A percentile compares a stretch with the other conserved stretches of the same genome.
Conservation (phyloP, 352 stramenopile species). For the Elongisporangium undulatum region DNA sequence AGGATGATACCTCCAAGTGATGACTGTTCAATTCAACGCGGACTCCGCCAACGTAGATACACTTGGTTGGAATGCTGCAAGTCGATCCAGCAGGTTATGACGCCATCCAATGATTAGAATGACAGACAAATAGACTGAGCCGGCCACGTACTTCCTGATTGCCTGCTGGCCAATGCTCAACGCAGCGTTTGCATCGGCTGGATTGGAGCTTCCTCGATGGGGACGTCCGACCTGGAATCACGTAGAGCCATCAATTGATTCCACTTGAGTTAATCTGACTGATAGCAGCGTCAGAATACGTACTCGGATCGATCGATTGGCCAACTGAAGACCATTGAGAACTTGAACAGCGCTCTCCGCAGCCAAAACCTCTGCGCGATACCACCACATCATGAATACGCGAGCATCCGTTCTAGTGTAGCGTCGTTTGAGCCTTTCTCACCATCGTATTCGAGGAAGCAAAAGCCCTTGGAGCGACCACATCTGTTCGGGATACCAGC, state of each 20-base stretch:
- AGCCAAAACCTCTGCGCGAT: constrained; percentile 51
- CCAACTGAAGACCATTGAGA: constrained; percentile 55
- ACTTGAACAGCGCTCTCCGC: constrained; percentile 76
- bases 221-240: constrained; percentile 57
- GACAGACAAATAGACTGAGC: not conserved
- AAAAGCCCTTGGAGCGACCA: constrained; percentile 72
- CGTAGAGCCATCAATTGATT: not conserved
- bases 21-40: constrained; percentile 70
- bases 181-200: constrained; percentile 36
- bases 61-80: constrained; percentile 62
- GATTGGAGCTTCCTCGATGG: constrained; percentile 62
- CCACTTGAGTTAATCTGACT: no score
- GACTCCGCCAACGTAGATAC: constrained; percentile 67
- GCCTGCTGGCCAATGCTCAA: constrained; percentile 67
- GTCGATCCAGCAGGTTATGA: not conserved
- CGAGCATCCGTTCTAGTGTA: no score
- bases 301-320: constrained; percentile 63
- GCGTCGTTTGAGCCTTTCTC: not conserved
- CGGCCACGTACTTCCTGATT: constrained; percentile 69
- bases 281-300: no score
- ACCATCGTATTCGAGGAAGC: constrained; percentile 78
- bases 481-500: constrained; percentile 27
- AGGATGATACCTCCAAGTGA: constrained; percentile 50
- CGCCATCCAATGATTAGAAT: not conserved
- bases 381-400: not conserved